Conservation (phyloP, 768 basidiomycete species). For the Lentinula lateritia region DNA sequence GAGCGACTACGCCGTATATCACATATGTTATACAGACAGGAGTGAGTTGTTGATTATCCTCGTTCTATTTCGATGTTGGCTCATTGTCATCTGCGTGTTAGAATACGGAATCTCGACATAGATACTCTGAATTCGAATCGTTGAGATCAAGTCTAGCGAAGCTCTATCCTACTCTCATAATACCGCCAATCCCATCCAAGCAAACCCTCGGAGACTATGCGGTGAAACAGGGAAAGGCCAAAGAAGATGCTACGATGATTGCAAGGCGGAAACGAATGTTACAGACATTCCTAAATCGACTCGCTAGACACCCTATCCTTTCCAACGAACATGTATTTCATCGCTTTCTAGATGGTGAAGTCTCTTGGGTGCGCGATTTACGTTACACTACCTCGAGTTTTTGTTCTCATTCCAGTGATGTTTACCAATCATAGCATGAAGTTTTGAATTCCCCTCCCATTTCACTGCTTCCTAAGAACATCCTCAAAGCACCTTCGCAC, state of each 20-base stretch:
- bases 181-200: constrained; percentile 97
- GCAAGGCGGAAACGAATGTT: constrained; percentile 90
- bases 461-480: constrained; percentile 90
- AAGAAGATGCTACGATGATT: constrained; percentile 92
- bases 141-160: constrained; percentile 76
- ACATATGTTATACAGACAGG: constrained; percentile 89
- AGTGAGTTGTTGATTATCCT: constrained; percentile 35
- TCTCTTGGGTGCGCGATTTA: constrained; percentile 75
- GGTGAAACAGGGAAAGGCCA: constrained; percentile 93
- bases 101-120: constrained; percentile 78
- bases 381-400: background rate
- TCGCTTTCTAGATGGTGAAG: constrained; percentile 91
- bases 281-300: constrained; percentile 89
- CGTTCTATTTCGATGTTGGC: background rate
- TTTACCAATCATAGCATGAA: constrained; percentile 57
- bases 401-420: background rate
- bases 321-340: constrained; percentile 96
- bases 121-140: constrained; percentile 98
- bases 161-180: constrained; percentile 92
- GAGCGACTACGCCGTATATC: constrained; percentile 88
- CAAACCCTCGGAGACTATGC: constrained; percentile 96
- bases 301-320: constrained; percentile 88
- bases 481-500: constrained; percentile 91
- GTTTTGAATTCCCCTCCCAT: constrained; percentile 90
- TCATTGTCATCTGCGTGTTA: constrained; percentile 22